These are phyloP conservation scores for Phlebiopsis flavidoalba DNA, from an alignment of 768 basidiomycete species.

Conservation along the genomic window DNA sequence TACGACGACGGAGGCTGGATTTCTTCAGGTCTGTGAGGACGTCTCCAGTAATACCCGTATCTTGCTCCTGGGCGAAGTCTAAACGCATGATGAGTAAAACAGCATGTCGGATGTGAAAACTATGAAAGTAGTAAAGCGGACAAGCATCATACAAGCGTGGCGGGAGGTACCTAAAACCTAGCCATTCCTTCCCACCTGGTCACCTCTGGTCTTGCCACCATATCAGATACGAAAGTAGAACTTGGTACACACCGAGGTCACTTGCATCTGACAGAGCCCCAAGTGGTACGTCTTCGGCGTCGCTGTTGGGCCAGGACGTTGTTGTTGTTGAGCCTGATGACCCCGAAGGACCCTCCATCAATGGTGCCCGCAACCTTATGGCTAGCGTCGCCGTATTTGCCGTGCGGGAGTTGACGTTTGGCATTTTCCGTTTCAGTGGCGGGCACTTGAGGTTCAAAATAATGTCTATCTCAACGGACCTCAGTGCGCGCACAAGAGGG, in stretches of 20 bases:
- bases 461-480: neutral
- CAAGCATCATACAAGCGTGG: too few species aligned
- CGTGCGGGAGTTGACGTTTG: slow-evolving; percentile 14
- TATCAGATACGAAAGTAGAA: too few species aligned
- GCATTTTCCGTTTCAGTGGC: slow-evolving; percentile 18
- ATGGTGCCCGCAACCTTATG: slow-evolving; percentile 11
- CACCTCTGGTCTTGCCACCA: too few species aligned
- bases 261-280: neutral
- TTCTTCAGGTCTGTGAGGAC: too few species aligned
- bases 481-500: neutral
- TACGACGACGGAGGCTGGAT: too few species aligned
- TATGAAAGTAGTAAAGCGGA: too few species aligned
- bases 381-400: slow-evolving; percentile 15
- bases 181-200: too few species aligned
- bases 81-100: too few species aligned
- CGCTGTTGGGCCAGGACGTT: neutral
- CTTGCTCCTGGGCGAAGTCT: too few species aligned
- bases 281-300: neutral
- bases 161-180: too few species aligned
- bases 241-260: neutral
- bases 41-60: too few species aligned
- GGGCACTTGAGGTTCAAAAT: slow-evolving; percentile 18
- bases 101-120: too few species aligned
- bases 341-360: neutral
- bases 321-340: neutral